These are phyloP conservation scores for Alternaria panax DNA, from an alignment of 2,329 filamentous ascomycete species.

Conservation along the genomic window DNA sequence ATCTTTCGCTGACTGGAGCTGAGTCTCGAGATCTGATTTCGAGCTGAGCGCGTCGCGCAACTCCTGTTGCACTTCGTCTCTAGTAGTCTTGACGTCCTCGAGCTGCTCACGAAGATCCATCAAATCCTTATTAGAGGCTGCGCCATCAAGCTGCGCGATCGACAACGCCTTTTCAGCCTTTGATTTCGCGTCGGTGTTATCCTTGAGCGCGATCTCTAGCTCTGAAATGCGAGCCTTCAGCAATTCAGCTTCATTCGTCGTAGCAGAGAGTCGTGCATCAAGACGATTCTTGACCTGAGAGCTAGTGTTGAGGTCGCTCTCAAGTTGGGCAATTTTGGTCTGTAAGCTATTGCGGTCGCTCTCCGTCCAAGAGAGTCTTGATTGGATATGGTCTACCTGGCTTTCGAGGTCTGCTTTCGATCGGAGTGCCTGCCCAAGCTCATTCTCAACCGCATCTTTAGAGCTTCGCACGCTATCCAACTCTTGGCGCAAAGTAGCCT, in stretches of 20 bases:
- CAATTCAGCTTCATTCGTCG: conserved; percentile 13
- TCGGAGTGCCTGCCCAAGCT: conserved; percentile 11
- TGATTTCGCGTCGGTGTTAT: conserved; percentile 8
- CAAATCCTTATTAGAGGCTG: conserved; percentile 19
- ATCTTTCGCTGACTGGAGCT: conserved; percentile 17
- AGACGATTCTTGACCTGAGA: conserved; percentile 12
- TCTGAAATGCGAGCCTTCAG: conserved; percentile 23
- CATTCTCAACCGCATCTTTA: conserved; percentile 21
- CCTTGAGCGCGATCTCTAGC: conserved; percentile 19
- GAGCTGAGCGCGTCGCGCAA: conserved; percentile 11
- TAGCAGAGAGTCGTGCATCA: conserved; percentile 17
- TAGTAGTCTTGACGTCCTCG: conserved; percentile 10
- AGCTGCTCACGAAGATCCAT: conserved; percentile 18
- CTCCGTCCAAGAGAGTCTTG: conserved; percentile 9
- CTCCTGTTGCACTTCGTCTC: conserved; percentile 13
- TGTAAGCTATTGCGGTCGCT: conserved; percentile 14
- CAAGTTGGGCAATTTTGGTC: conserved; percentile 18
- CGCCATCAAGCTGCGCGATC: conserved; percentile 12
- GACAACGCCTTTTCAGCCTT: conserved; percentile 18
- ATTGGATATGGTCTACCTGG: conserved; percentile 12
- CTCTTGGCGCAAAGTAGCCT: conserved; percentile 22
- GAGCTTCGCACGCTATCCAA: conserved; percentile 18
- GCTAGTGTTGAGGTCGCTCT: conserved; percentile 8
- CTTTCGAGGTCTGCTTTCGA: conserved; percentile 21
- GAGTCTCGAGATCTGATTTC: conserved; percentile 12